These are phyloP conservation scores for Tardiomyces depauwii DNA, from an alignment of 1,139 yeast species.

Conservation along the genomic window DNA sequence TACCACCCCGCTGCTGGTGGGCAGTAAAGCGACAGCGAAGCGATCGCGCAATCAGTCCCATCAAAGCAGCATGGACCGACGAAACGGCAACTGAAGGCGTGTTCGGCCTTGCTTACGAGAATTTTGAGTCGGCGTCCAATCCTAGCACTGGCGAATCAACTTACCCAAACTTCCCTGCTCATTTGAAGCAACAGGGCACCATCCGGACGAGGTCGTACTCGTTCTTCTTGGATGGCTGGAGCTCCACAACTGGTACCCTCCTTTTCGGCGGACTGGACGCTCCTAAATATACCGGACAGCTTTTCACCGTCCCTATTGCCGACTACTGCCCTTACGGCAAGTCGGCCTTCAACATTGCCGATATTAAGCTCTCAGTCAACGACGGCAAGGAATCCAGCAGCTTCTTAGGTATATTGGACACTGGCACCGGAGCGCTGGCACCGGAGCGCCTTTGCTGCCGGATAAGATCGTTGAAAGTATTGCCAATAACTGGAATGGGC, in stretches of 20 bases:
- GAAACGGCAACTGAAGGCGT: not conserved
- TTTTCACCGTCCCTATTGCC: constrained; percentile 20
- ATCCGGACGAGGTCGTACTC: constrained; percentile 40
- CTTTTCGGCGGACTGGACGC: constrained; percentile 51
- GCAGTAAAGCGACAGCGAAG: no score
- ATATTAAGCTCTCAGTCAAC: not conserved
- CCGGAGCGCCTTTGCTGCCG: constrained; percentile 41
- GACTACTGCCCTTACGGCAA: not conserved
- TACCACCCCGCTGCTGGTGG: no score
- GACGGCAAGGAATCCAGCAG: not conserved
- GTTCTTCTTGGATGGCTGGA: constrained; percentile 34
- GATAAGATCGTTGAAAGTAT: constrained; percentile 24
- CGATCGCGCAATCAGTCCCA: no score
- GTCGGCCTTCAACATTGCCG: not conserved
- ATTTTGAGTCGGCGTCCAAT: no score
- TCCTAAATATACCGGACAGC: constrained; percentile 37
- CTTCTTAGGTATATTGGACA: constrained; percentile 36
- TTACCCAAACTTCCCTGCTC: constrained; percentile 34
- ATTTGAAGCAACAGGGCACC: constrained; percentile 35
- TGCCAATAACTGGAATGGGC: constrained; percentile 1
- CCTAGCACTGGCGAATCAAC: constrained; percentile 4
- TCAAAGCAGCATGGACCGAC: no score
- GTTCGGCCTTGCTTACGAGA: not conserved
- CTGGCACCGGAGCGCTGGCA: constrained; percentile 47
- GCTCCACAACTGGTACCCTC: constrained; percentile 35